Base-by-base conservation (phyloP, 805 yeast genomes). In the Nakazawaea pomicola region DNA sequence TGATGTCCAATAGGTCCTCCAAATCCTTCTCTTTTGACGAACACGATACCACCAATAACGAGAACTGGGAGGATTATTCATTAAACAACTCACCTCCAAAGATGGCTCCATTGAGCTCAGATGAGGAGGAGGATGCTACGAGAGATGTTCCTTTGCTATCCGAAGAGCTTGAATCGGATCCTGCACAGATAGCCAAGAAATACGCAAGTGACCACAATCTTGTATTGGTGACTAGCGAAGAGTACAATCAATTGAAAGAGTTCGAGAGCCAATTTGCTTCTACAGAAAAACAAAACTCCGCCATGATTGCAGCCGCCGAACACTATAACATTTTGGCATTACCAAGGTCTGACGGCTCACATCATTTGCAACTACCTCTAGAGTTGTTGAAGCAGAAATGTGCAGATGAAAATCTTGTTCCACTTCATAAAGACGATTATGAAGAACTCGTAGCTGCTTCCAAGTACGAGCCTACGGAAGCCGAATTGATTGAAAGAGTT, bases 321-420 rank as follows among this genome's bases (percentile, higher is more conserved):
- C 46, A 50, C 4, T 53, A 44, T 23, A 53, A 56, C 25, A 31
- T 58, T 12, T 39, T 58, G 24, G 58, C 61, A 12, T 45, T 53
- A 24, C 57, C 61, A 7, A 56, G 50, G 36, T 58, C 46, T 19
- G 41, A 54, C 34, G 32, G 38, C 4, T 20, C 44, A 14, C 46
- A 47, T 12, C 38, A 41, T 10, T 33, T 44, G 19, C 24, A 31
- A 11, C 32, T 41, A 6, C 32, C 44, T 8, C n/a, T 47, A 16
- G 49, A 47, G 15, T n/a, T 41, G 18, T 36, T 50, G 33, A 45
- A 43, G 18, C 19, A 39, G 20, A 43, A 44, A 35, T 50, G 50
- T 38, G 35, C 12, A 4, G 50, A 51, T 20, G 33, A 40, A 21
- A 51, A 46, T 7, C 17, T 55, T 14, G 49, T 59, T 3, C 51